Evolutionary conservation across 805 yeast genomes (phyloP), one percentile per base, ranked within the genome.

Genomic region (Yamadazyma olivae): DNA sequence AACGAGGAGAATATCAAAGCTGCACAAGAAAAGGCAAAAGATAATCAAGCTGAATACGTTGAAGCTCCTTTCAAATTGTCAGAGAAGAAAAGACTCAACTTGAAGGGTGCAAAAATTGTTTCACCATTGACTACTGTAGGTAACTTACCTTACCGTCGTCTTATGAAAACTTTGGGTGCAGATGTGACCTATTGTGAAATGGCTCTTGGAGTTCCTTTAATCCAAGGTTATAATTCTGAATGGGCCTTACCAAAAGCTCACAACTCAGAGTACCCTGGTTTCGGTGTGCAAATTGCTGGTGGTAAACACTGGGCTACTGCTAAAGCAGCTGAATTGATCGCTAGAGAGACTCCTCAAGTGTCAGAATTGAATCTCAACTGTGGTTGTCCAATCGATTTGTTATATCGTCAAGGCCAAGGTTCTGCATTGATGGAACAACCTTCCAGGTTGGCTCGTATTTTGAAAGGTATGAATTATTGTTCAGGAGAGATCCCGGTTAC

Each of bases 111-210:
- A 46, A 89, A 89, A 60, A 88, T 93, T 41, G 81, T 93, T 6
- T 87, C 97, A 2, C 99, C 99, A 1, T 72, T 93, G 44, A 95
- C 99, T 22, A 93, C 99, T 0, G 99, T 93, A 5, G 99, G 99
- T 16, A 93, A 93, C 60, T 70, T 93, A 50, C 99, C 99, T 12
- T 93, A 78, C 64, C 82, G 99, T 59, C 75, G 98, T 49, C 71
- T 93, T 41, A 90, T 93, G 96, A 83, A 81, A 51, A 73, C 82
- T 1, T 60, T 88, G 22, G 97, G 97, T 13, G 95, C 95, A 9
- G 97, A 93, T 51, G 74, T 89, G 13, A 93, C 99, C 0, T 93
- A 86, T 56, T 76, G 90, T 26, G 99, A 93, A 64, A 93, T 93
- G 99, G 97, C 98, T 0, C 69, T 93, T 24, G 67, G 85, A 2